These are phyloP conservation scores for Puccinia coronata DNA, from an alignment of 1,284 basidiomycete species.

Conservation along the genomic window DNA sequence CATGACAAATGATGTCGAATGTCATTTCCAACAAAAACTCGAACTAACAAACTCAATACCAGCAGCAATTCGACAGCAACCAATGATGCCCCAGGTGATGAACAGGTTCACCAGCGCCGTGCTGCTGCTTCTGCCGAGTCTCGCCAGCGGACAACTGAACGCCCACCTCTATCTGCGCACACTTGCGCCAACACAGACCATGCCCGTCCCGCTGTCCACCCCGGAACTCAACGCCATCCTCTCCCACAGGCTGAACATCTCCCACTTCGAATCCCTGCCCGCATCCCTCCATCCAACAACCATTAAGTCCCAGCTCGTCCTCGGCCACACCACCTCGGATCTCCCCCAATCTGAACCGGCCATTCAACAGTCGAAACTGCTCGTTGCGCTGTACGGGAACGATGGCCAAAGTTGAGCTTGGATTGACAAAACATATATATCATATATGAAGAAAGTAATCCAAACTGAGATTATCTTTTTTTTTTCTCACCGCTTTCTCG, in stretches of 20 bases:
- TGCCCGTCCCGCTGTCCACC: neutral
- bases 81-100: no score
- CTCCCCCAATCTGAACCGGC: neutral
- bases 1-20: no score
- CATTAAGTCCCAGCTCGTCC: conserved; percentile 13
- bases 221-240: conserved; percentile 33
- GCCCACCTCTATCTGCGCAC: neutral
- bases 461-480: neutral
- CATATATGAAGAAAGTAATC: neutral
- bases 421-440: neutral
- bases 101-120: no score
- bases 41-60: no score
- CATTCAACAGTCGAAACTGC: neutral
- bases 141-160: neutral
- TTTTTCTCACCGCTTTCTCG: neutral
- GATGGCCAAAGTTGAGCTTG: conserved; percentile 24
- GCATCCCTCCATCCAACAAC: conserved; percentile 1
- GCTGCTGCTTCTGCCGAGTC: no score
- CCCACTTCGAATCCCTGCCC: conserved; percentile 25
- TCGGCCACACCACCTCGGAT: neutral
- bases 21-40: no score
- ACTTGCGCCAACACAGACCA: neutral
- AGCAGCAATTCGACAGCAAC: no score
- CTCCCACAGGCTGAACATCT: conserved; percentile 31
- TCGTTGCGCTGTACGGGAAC: conserved; percentile 20